A percentile compares a stretch with the other conserved stretches of the same genome.
Conservation (phyloP, 345 rosid genomes). For the Lepidium sativum region DNA sequence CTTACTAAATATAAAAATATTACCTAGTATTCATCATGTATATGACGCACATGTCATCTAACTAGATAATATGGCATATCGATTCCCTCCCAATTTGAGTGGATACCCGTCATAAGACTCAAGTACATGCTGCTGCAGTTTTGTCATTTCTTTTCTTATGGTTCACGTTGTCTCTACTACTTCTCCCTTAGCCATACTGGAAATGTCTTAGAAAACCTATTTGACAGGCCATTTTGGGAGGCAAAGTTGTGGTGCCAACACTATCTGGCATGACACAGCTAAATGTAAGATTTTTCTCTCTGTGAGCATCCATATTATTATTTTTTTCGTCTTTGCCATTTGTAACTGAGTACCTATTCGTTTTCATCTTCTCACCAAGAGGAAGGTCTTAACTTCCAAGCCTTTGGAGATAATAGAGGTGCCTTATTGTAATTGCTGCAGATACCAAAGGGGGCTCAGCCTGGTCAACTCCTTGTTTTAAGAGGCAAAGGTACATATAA, state of each 20-base stretch:
- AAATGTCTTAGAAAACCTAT: constrained; percentile 1
- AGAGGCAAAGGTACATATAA: constrained; percentile 67
- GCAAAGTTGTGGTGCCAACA: constrained; percentile 76
- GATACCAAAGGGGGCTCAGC: constrained; percentile 91
- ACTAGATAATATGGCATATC: constrained; percentile 4
- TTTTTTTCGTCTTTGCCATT: neutral
- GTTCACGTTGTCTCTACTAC: constrained; percentile 3
- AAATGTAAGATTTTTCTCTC: constrained; percentile 37
- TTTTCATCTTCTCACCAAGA: neutral
- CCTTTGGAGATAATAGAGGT: neutral
- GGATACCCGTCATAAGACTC: neutral
- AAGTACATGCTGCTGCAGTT: neutral
- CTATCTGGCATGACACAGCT: constrained; percentile 55
- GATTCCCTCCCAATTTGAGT: neutral
- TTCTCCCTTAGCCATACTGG: neutral
- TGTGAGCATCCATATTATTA: neutral
- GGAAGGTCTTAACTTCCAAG: neutral
- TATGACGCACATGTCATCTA: neutral
- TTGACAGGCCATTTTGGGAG: constrained; percentile 87
- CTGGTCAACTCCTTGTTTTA: constrained; percentile 60
- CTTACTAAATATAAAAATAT: too few relatives aligned
- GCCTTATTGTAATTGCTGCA: constrained; percentile 27
- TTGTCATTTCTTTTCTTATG: neutral
- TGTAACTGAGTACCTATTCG: neutral
- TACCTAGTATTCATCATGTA: neutral